Percentiles rank a stretch among this genome's conserved stretches.
Conservation (phyloP, 202 grass and related monocot species). For the Panicum virgatum region DNA sequence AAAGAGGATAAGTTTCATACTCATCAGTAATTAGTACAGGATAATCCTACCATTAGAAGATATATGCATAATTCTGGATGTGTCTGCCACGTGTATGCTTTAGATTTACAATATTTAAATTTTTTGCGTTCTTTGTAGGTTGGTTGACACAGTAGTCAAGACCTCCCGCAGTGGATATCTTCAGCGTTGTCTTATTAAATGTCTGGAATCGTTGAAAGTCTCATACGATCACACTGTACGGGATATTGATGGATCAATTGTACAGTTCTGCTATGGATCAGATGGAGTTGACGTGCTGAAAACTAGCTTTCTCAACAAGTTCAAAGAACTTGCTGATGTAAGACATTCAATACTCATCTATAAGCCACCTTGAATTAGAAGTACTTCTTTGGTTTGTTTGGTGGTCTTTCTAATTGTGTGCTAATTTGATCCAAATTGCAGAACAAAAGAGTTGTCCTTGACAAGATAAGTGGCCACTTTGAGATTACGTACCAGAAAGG, state of each 20-base stretch:
- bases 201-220: slow-evolving; percentile 80
- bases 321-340: slow-evolving; percentile 76
- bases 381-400: slow-evolving; percentile 31
- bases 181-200: slow-evolving; percentile 93
- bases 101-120: slow-evolving; percentile 29
- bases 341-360: slow-evolving; percentile 26
- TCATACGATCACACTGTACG: slow-evolving; percentile 89
- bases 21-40: neutral
- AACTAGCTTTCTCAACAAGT: slow-evolving; percentile 70
- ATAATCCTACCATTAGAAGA: neutral
- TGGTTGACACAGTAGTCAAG: slow-evolving; percentile 92
- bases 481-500: too few species aligned
- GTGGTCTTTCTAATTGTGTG: slow-evolving; percentile 23
- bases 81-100: neutral
- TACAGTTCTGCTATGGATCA: slow-evolving; percentile 85
- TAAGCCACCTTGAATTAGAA: slow-evolving; percentile 14
- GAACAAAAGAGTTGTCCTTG: slow-evolving; percentile 61
- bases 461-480: slow-evolving; percentile 35
- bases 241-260: slow-evolving; percentile 91
- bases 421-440: slow-evolving; percentile 45
- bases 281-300: slow-evolving; percentile 91
- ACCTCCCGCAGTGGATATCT: slow-evolving; percentile 97
- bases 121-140: slow-evolving; percentile 44
- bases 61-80: slow-evolving; percentile 3
- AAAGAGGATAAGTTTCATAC: neutral